Evolutionary conservation across 495 filamentous ascomycete genomes (phyloP).

Genomic region (Aspergillus ellipticus): DNA sequence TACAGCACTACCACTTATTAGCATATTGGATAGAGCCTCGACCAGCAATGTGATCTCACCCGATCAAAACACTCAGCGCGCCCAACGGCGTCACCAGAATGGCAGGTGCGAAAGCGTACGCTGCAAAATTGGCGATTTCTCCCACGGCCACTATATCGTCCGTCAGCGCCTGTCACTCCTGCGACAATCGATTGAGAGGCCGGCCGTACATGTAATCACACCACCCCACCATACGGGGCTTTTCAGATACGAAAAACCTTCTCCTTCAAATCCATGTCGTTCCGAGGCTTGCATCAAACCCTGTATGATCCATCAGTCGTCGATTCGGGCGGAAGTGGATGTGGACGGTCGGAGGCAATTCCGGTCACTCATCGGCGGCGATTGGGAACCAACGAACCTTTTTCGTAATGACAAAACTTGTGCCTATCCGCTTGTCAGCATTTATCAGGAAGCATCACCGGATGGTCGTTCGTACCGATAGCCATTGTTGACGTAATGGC

Average conservation of each 20-base stretch:
- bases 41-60: conserved; percentile 41
- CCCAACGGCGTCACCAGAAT: conserved; percentile 95
- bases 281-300: conserved; percentile 87
- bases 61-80: conserved; percentile 89
- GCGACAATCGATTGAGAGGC: neutral
- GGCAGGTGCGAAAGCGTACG: conserved; percentile 95
- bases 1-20: conserved; percentile 60
- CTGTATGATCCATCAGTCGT: conserved; percentile 41
- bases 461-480: conserved; percentile 62
- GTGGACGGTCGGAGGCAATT: conserved; percentile 6
- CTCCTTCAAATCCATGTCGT: conserved; percentile 91
- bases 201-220: conserved; percentile 71
- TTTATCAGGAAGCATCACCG: neutral
- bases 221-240: conserved; percentile 96
- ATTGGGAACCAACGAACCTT: conserved; percentile 55
- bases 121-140: conserved; percentile 93
- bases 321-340: neutral
- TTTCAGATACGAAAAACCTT: conserved; percentile 88
- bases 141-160: conserved; percentile 62
- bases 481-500: conserved; percentile 90
- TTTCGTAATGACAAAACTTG: conserved; percentile 92
- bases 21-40: conserved; percentile 1
- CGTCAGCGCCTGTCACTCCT: conserved; percentile 17
- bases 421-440: conserved; percentile 50
- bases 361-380: neutral